phyloP scores from a whole-genome alignment of 441 rosid species.

The Adansonia madagascariensis region DNA sequence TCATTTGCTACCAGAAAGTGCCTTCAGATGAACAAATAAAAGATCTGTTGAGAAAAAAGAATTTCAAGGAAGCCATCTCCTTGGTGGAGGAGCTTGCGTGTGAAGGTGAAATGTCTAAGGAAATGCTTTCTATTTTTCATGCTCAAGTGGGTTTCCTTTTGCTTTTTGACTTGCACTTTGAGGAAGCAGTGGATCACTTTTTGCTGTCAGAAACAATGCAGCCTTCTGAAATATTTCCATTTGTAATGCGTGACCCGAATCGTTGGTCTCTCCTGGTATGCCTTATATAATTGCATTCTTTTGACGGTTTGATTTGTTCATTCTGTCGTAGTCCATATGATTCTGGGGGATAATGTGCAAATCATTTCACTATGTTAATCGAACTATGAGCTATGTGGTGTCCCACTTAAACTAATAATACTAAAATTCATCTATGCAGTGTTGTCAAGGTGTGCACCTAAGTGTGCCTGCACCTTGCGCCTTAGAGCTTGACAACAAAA shows the following conservation, averaged over 20 bases:
- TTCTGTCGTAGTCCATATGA: background rate
- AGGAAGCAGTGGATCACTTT: conserved; percentile 95
- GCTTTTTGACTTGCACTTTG: conserved; percentile 93
- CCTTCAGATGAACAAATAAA: conserved; percentile 89
- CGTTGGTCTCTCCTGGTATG: conserved; percentile 96
- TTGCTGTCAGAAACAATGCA: conserved; percentile 91
- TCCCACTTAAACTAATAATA: background rate
- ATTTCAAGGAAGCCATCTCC: conserved; percentile 83
- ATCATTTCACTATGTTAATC: conserved; percentile 13
- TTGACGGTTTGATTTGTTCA: background rate
- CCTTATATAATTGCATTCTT: conserved; percentile 19
- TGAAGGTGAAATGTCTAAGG: conserved; percentile 82
- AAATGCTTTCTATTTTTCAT: conserved; percentile 88
- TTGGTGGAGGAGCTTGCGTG: conserved; percentile 87
- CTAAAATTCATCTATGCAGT: background rate
- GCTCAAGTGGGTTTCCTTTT: conserved; percentile 98
- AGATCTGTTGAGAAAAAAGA: conserved; percentile 87
- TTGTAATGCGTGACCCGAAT: conserved; percentile 97
- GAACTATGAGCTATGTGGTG: conserved; percentile 6
- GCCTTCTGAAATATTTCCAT: conserved; percentile 97
- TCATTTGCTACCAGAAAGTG: conserved; percentile 69
- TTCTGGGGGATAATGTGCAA: conserved; percentile 13
- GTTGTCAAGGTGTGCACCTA: too few species aligned
- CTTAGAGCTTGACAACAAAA: too few species aligned
- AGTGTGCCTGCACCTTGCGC: too few species aligned